These are phyloP conservation scores for Bocquillonia castaneifolia DNA, from an alignment of 441 rosid genomes.

Conservation along the genomic window DNA sequence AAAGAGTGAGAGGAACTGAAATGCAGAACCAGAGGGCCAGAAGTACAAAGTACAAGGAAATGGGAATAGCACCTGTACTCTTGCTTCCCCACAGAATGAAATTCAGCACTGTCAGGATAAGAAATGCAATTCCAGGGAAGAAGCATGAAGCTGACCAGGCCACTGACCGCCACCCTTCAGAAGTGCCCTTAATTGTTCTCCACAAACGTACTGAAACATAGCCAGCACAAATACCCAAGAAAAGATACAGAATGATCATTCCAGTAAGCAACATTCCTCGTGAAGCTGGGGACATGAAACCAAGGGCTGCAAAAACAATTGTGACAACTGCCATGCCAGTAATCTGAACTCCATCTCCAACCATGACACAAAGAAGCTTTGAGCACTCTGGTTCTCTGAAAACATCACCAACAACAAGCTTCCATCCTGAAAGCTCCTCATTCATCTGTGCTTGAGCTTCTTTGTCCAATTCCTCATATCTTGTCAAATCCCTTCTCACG, in stretches of 20 bases:
- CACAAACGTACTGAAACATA: conserved; percentile 78
- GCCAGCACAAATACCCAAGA: conserved; percentile 80
- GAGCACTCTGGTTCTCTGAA: conserved; percentile 76
- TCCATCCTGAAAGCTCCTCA: conserved; percentile 96
- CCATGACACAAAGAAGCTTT: conserved; percentile 80
- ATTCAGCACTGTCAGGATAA: conserved; percentile 69
- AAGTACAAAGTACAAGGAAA: conserved; percentile 67
- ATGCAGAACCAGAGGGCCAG: conserved; percentile 91
- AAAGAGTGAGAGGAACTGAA: conserved; percentile 84
- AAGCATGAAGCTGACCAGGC: conserved; percentile 81
- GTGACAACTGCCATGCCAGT: conserved; percentile 86
- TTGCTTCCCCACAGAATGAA: conserved; percentile 88
- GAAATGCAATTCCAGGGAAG: conserved; percentile 90
- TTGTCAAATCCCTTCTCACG: conserved; percentile 86
- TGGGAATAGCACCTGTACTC: conserved; percentile 89
- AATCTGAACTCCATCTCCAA: conserved; percentile 90
- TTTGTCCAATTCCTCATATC: conserved; percentile 91
- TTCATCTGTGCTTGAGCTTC: conserved; percentile 98
- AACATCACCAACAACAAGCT: conserved; percentile 94
- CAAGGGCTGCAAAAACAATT: conserved; percentile 84
- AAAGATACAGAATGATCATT: conserved; percentile 82
- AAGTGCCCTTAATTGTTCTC: conserved; percentile 74
- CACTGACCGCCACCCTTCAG: conserved; percentile 78
- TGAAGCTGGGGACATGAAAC: conserved; percentile 97
- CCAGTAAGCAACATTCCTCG: conserved; percentile 91